These are phyloP conservation scores for Colletotrichum karsti DNA, from an alignment of 2,329 filamentous ascomycete genomes.

Conservation along the genomic window DNA sequence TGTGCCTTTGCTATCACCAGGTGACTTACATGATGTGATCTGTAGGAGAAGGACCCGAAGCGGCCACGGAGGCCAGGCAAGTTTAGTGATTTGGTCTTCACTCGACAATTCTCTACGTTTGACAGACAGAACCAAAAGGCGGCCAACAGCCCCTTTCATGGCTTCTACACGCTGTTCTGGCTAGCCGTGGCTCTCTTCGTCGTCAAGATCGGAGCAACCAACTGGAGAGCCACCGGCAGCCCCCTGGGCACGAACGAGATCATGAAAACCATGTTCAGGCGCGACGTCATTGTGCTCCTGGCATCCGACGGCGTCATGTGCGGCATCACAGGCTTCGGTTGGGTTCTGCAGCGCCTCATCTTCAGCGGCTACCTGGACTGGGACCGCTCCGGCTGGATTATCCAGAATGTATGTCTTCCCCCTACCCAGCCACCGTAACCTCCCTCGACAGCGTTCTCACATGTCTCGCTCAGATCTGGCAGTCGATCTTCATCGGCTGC, in stretches of 20 bases:
- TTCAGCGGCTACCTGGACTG: constrained; percentile 69
- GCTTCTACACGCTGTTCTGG: constrained; percentile 85
- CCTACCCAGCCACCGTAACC: no score
- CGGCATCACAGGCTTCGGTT: constrained; percentile 69
- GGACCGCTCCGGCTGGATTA: constrained; percentile 75
- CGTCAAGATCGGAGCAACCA: constrained; percentile 71
- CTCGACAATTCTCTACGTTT: constrained; percentile 76
- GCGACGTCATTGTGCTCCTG: constrained; percentile 61
- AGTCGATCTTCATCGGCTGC: constrained; percentile 68
- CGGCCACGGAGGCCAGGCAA: constrained; percentile 30
- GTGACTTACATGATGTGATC: not conserved
- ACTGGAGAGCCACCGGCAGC: constrained; percentile 74
- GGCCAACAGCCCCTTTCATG: constrained; percentile 76
- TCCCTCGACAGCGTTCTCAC: not conserved
- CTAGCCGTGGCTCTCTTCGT: constrained; percentile 73
- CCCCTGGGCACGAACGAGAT: constrained; percentile 78
- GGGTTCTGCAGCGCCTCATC: constrained; percentile 70
- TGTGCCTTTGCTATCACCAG: not conserved
- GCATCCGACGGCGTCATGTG: constrained; percentile 77
- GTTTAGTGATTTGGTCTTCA: constrained; percentile 70
- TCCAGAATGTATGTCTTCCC: constrained; percentile 70
- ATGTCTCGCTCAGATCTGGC: constrained; percentile 78
- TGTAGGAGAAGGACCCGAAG: constrained; percentile 24
- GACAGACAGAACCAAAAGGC: constrained; percentile 74
- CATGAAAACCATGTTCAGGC: constrained; percentile 70